Evolutionary conservation across 164 flowering plant genomes (phyloP).

Genomic region (Aristolochia fimbriata): DNA sequence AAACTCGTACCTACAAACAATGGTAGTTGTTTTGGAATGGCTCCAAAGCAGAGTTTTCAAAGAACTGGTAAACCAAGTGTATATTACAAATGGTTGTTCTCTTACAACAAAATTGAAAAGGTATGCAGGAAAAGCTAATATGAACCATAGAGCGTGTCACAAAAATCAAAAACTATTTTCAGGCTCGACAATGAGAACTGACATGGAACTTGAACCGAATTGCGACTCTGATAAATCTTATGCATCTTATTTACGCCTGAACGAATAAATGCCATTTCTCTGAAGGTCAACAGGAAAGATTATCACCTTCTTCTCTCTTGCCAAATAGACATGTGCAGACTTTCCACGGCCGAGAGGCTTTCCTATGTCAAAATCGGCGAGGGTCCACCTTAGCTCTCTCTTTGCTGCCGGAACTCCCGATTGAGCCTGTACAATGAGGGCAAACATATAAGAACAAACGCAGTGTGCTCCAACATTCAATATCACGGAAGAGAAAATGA

Average conservation of each 20-base stretch:
- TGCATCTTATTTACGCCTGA: no score
- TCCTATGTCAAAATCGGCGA: slow-evolving; percentile 88
- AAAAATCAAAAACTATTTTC: no score
- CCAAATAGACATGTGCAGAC: slow-evolving; percentile 92
- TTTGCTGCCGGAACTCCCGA: slow-evolving; percentile 40
- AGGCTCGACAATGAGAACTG: no score
- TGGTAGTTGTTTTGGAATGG: no score
- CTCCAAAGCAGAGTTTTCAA: no score
- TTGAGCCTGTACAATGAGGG: slow-evolving; percentile 23
- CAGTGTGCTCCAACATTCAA: no score
- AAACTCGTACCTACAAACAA: no score
- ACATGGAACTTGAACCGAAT: no score
- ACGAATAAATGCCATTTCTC: no score
- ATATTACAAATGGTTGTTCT: neutral
- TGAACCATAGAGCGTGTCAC: neutral
- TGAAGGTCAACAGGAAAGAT: no score
- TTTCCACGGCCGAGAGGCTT: slow-evolving; percentile 98
- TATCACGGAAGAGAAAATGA: no score
- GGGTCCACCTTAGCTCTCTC: slow-evolving; percentile 59
- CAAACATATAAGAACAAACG: neutral
- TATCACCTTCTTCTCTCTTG: slow-evolving; percentile 80
- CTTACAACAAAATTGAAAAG: neutral
- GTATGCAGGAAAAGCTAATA: neutral
- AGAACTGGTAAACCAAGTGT: neutral
- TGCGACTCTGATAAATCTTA: no score